These are phyloP conservation scores for Isoetes taiwanensis DNA, from an alignment of 75 land plant species.

Conservation along the genomic window DNA sequence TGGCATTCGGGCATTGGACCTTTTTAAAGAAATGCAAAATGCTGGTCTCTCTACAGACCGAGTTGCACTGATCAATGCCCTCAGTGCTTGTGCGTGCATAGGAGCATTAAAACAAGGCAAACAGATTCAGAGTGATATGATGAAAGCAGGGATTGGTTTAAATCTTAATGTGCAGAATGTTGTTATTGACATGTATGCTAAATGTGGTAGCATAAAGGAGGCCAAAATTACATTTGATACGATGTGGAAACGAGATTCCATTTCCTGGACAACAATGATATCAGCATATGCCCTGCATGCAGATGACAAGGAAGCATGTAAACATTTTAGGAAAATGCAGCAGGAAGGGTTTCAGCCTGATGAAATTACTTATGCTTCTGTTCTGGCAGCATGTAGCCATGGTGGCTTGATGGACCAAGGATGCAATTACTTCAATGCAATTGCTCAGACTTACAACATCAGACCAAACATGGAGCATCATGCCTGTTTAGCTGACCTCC, in stretches of 20 bases:
- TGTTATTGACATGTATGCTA: too few species aligned
- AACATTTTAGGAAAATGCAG: neutral
- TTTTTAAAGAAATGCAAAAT: too few species aligned
- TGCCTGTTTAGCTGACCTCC: neutral
- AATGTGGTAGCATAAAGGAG: too few species aligned
- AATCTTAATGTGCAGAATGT: neutral
- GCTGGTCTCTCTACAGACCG: neutral
- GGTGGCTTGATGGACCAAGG: neutral
- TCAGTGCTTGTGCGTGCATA: slow-evolving; percentile 5
- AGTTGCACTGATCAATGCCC: neutral
- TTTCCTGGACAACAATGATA: neutral
- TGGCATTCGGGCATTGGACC: too few species aligned
- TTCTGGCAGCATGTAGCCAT: neutral
- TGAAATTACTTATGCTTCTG: neutral
- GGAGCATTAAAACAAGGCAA: slow-evolving; percentile 15
- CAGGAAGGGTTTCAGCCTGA: neutral
- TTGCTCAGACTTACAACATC: neutral
- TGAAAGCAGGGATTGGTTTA: neutral
- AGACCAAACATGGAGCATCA: neutral
- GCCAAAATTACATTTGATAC: too few species aligned
- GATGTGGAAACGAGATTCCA: too few species aligned
- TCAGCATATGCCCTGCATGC: slow-evolving; percentile 1
- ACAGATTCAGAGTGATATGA: neutral
- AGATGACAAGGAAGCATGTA: neutral
- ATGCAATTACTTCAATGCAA: neutral